Percentiles rank a stretch among this genome's conserved stretches.
Evolutionary conservation across 257 asterid genomes (phyloP).

Genomic region (Paraleonurus japonicus): DNA sequence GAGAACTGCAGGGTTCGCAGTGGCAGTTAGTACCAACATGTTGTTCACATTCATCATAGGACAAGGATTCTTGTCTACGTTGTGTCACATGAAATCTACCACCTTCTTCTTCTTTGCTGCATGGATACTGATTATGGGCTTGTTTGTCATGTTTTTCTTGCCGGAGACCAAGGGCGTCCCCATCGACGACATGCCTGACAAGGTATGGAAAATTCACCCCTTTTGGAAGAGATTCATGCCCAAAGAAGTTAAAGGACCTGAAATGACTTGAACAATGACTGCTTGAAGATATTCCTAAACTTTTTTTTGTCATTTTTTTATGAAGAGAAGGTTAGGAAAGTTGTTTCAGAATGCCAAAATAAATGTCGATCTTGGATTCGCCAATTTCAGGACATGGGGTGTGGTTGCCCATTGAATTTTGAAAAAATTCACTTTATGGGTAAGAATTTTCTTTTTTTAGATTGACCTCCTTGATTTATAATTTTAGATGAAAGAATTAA

Average conservation of each 20-base stretch:
- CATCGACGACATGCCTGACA: conserved; percentile 33
- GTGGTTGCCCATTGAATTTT: too few species aligned
- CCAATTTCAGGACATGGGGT: too few species aligned
- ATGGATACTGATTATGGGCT: conserved; percentile 44
- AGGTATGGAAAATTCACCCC: conserved; percentile 46
- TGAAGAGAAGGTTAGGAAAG: background rate
- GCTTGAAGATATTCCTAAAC: background rate
- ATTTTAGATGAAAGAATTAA: background rate
- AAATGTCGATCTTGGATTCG: background rate
- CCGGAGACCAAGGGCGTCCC: conserved; percentile 56
- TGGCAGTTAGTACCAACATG: conserved; percentile 67
- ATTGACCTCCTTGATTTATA: background rate
- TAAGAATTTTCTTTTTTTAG: background rate
- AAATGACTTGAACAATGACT: conserved; percentile 16
- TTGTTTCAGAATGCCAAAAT: background rate
- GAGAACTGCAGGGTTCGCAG: conserved; percentile 65
- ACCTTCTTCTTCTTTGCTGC: conserved; percentile 53
- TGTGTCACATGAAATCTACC: conserved; percentile 43
- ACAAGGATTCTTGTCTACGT: conserved; percentile 44
- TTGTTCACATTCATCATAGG: conserved; percentile 47
- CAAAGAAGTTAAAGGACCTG: background rate
- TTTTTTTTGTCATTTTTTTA: background rate
- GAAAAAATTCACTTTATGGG: background rate
- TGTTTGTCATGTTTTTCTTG: conserved; percentile 38
- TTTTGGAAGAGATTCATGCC: conserved; percentile 44